phyloP scores from a whole-genome alignment of 208 protist genomes.

The Leishmania turanica region DNA sequence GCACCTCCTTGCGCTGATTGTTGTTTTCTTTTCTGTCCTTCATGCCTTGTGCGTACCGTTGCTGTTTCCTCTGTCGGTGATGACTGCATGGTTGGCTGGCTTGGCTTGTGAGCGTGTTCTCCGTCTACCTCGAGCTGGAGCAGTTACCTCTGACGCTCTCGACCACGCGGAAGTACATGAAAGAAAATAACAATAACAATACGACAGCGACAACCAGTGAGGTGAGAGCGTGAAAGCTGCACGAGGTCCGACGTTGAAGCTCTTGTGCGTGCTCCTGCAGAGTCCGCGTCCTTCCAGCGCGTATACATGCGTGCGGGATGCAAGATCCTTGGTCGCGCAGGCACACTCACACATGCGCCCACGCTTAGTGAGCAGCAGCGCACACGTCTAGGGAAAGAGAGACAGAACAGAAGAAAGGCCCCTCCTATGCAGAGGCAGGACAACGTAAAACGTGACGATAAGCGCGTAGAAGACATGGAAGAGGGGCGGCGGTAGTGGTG shows the following conservation, averaged over 20 bases:
- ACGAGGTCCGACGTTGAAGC: neutral
- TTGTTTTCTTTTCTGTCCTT: neutral
- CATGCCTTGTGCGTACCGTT: neutral
- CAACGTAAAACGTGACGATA: neutral
- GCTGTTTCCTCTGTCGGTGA: no score
- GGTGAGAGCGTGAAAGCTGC: neutral
- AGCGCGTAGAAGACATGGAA: neutral
- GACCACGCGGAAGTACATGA: neutral
- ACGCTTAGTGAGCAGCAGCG: neutral
- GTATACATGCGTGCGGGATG: neutral
- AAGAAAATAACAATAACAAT: no score
- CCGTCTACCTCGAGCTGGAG: neutral
- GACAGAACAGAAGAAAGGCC: neutral
- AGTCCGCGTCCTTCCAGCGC: neutral
- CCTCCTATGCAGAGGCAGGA: neutral
- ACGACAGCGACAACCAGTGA: neutral
- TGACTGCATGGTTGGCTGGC: neutral
- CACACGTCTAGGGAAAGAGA: neutral
- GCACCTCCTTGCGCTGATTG: neutral
- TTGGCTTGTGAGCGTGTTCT: neutral
- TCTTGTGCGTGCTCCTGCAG: neutral
- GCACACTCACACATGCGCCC: no score
- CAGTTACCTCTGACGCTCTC: neutral
- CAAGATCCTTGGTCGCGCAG: neutral
- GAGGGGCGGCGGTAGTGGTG: neutral